phyloP scores from a whole-genome alignment of 2,329 filamentous ascomycete genomes.

The Colletotrichum abscissum region DNA sequence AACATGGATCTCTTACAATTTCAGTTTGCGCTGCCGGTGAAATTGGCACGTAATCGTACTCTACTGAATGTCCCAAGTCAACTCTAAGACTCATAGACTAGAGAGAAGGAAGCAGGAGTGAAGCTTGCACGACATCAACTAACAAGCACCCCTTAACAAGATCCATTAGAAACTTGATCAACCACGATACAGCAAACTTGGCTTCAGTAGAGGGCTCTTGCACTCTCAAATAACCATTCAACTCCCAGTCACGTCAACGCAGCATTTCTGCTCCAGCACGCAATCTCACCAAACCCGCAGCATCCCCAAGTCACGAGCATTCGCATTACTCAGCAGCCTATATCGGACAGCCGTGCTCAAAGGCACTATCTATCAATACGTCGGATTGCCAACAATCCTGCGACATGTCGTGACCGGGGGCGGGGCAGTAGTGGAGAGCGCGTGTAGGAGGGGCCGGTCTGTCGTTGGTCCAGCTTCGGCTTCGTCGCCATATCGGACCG shows the following conservation, averaged over 20 bases:
- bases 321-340: conserved; percentile 7
- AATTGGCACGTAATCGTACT: too few species aligned
- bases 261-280: not conserved
- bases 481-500: not conserved
- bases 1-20: too few species aligned
- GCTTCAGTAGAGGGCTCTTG: too few species aligned
- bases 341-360: not conserved
- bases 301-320: not conserved
- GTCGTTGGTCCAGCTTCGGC: not conserved
- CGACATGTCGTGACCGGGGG: conserved; percentile 26
- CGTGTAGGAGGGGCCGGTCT: not conserved
- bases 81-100: too few species aligned
- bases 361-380: not conserved
- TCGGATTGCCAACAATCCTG: conserved; percentile 26
- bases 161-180: too few species aligned
- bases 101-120: too few species aligned
- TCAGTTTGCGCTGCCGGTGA: too few species aligned
- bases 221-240: not conserved
- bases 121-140: too few species aligned
- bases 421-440: conserved; percentile 14
- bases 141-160: too few species aligned
- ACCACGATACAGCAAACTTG: too few species aligned
- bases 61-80: too few species aligned
- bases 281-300: not conserved
- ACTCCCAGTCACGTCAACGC: not conserved